Evolutionary conservation across 352 stramenopile genomes (phyloP).

Genomic region (Phytophthora idaei): DNA sequence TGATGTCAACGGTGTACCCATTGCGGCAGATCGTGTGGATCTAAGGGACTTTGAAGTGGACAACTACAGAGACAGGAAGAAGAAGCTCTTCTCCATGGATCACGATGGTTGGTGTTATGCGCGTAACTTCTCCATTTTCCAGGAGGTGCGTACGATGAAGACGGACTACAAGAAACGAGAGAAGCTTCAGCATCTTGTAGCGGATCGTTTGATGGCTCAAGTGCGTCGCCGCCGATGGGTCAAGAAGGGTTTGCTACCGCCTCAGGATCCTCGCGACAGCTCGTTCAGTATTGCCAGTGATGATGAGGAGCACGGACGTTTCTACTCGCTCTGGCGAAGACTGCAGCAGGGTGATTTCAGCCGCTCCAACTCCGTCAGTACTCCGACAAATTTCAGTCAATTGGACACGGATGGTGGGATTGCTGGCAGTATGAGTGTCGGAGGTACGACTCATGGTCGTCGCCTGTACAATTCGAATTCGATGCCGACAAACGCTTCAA

Average conservation of each 20-base stretch:
- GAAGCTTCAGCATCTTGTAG: slow-evolving; percentile 87
- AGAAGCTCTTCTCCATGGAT: slow-evolving; percentile 87
- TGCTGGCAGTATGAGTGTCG: slow-evolving; percentile 27
- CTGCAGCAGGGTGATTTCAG: slow-evolving; percentile 70
- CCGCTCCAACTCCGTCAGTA: slow-evolving; percentile 71
- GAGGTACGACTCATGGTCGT: slow-evolving; percentile 26
- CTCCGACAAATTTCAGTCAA: slow-evolving; percentile 44
- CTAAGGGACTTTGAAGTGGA: slow-evolving; percentile 83
- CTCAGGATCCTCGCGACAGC: slow-evolving; percentile 47
- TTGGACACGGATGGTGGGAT: slow-evolving; percentile 37
- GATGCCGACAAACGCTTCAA: slow-evolving; percentile 40
- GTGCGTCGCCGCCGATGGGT: slow-evolving; percentile 83
- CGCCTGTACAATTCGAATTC: slow-evolving; percentile 38
- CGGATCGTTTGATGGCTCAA: slow-evolving; percentile 83
- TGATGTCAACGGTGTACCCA: slow-evolving; percentile 84
- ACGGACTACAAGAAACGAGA: slow-evolving; percentile 81
- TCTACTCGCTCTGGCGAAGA: slow-evolving; percentile 72
- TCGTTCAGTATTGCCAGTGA: slow-evolving; percentile 66
- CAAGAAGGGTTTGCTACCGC: slow-evolving; percentile 58
- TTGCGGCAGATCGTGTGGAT: slow-evolving; percentile 77
- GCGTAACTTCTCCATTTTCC: slow-evolving; percentile 88
- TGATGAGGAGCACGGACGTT: slow-evolving; percentile 70
- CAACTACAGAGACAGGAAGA: slow-evolving; percentile 76
- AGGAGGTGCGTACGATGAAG: slow-evolving; percentile 80
- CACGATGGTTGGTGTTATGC: slow-evolving; percentile 88